A percentile compares a stretch with the other conserved stretches of the same genome.
Evolutionary conservation across 208 protist species (phyloP).

Genomic region (Porcisia deanei): DNA sequence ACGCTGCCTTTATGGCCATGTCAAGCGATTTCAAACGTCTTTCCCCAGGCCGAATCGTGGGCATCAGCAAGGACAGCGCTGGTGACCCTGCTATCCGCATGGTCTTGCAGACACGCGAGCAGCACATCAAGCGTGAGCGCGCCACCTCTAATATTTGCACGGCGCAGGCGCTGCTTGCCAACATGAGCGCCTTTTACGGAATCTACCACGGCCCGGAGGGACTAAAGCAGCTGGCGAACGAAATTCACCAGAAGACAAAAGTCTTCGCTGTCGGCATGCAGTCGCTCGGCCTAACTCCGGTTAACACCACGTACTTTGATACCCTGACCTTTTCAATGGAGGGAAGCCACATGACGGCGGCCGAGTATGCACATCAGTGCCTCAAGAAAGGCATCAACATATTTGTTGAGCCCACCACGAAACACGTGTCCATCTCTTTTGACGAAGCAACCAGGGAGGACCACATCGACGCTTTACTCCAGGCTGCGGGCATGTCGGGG

Average conservation of each 20-base stretch:
- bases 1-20: slow-evolving; percentile 97
- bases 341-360: slow-evolving; percentile 40
- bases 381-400: slow-evolving; percentile 93
- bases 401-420: slow-evolving; percentile 50
- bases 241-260: slow-evolving; percentile 86
- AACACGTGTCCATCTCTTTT: slow-evolving; percentile 84
- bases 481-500: slow-evolving; percentile 63
- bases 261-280: slow-evolving; percentile 87
- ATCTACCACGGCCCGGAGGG: slow-evolving; percentile 98
- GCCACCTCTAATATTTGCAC: slow-evolving; percentile 98
- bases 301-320: slow-evolving; percentile 89
- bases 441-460: slow-evolving; percentile 93
- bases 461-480: slow-evolving; percentile 83
- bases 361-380: slow-evolving; percentile 60
- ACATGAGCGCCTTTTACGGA: slow-evolving; percentile 96
- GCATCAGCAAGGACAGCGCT: slow-evolving; percentile 91
- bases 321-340: slow-evolving; percentile 77
- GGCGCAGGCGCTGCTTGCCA: slow-evolving; percentile 97
- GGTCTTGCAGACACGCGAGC: slow-evolving; percentile 98
- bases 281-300: slow-evolving; percentile 58
- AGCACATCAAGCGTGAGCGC: slow-evolving; percentile 97
- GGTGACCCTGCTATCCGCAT: slow-evolving; percentile 95
- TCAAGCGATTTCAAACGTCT: slow-evolving; percentile 89
- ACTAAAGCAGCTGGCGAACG: slow-evolving; percentile 91
- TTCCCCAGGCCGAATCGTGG: slow-evolving; percentile 96